Percentiles rank a stretch among this genome's conserved stretches.
Conservation (phyloP, 2,329 filamentous ascomycete species). For the Ciborinia camelliae region DNA sequence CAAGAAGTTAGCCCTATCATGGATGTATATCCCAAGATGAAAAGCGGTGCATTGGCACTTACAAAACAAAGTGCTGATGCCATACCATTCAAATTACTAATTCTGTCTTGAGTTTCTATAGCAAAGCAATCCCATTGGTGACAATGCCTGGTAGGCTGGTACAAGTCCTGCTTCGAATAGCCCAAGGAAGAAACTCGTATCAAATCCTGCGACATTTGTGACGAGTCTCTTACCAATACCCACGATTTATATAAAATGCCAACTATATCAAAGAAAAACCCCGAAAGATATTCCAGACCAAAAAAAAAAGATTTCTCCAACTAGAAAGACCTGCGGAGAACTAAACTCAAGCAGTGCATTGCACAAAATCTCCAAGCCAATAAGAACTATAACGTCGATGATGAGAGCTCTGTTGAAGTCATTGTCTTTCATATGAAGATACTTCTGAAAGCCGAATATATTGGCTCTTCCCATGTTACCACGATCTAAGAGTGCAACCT, state of each 20-base stretch:
- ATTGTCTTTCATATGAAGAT: neutral
- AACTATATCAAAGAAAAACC: neutral
- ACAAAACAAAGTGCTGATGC: conserved; percentile 4
- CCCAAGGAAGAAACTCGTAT: neutral
- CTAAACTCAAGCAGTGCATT: neutral
- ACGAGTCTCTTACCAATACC: conserved; percentile 1
- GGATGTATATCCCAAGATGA: neutral
- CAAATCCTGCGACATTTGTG: neutral
- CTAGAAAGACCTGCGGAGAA: neutral
- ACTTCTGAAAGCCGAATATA: neutral
- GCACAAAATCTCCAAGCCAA: neutral
- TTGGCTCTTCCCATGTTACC: neutral
- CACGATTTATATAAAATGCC: neutral
- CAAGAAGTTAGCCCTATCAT: neutral
- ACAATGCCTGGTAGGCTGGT: neutral
- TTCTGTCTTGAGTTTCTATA: neutral
- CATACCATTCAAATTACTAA: neutral
- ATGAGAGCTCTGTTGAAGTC: neutral
- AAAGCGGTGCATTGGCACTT: neutral
- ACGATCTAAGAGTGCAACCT: neutral
- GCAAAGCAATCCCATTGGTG: neutral
- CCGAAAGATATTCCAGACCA: neutral
- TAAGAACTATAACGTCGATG: neutral
- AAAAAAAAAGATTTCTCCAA: neutral
- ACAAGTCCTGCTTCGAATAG: neutral